These are phyloP conservation scores for Stachybotrys echinatus DNA, from an alignment of 2,329 filamentous ascomycete species.

Conservation along the genomic window DNA sequence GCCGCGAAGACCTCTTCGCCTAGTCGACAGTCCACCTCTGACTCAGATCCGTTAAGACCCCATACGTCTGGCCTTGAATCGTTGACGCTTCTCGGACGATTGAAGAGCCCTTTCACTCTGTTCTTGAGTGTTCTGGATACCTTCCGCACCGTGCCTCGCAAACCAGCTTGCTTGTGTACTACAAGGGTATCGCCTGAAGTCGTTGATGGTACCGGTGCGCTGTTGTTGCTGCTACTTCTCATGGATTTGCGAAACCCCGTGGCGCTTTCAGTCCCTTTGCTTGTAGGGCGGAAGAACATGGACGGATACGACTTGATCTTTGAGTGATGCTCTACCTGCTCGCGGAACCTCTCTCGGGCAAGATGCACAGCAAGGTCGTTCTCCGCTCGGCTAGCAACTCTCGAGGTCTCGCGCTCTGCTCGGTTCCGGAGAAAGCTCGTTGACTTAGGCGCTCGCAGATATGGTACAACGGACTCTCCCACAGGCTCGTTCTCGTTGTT, in stretches of 20 bases:
- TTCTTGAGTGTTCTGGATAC: conserved; percentile 57
- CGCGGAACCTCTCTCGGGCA: conserved; percentile 28
- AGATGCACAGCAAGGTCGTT: conserved; percentile 30
- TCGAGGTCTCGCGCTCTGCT: conserved; percentile 15
- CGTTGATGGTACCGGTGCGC: conserved; percentile 24
- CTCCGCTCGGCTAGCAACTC: conserved; percentile 10
- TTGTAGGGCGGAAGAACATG: conserved; percentile 35
- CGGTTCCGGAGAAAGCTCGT: conserved; percentile 45
- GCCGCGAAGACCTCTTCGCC: conserved; percentile 25
- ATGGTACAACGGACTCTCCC: conserved; percentile 2
- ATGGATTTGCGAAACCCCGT: conserved; percentile 43
- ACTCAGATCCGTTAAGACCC: conserved; percentile 9
- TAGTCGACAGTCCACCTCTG: conserved; percentile 22
- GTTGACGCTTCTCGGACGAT: conserved; percentile 15
- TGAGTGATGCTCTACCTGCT: conserved; percentile 26
- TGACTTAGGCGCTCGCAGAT: conserved; percentile 45
- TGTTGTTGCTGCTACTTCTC: conserved; percentile 37
- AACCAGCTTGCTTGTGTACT: conserved; percentile 18
- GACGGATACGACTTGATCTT: conserved; percentile 36
- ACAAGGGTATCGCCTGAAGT: conserved; percentile 18
- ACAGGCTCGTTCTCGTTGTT: conserved; percentile 23
- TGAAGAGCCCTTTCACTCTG: conserved; percentile 46
- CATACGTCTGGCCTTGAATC: conserved; percentile 5
- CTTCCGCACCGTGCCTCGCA: conserved; percentile 52
- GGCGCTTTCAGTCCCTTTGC: conserved; percentile 24